A percentile compares a stretch with the other conserved stretches of the same genome.
These are phyloP conservation scores for Phytophthora citrophthora DNA, from an alignment of 352 stramenopile genomes.

Conservation along the genomic window DNA sequence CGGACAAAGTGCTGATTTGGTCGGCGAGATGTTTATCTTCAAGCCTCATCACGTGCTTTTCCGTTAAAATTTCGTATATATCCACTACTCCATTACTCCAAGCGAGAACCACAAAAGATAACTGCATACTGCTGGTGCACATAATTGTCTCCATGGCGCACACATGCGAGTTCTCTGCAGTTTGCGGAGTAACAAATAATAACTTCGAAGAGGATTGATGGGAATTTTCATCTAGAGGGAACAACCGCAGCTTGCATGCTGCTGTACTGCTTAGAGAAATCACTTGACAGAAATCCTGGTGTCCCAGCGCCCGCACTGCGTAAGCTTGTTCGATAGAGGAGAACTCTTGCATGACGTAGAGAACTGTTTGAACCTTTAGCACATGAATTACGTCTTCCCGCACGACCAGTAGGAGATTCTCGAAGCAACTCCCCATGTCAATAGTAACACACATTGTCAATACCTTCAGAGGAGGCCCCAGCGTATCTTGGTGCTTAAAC, in stretches of 20 bases:
- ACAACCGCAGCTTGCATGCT: conserved; percentile 28
- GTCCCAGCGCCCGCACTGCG: conserved; percentile 25
- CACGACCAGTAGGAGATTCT: conserved; percentile 61
- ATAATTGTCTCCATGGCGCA: conserved; percentile 29
- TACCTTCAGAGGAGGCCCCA: conserved; percentile 23
- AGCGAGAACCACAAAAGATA: conserved; percentile 44
- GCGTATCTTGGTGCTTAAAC: conserved; percentile 21
- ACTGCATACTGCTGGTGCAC: conserved; percentile 2
- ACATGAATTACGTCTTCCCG: conserved; percentile 65
- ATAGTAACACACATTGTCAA: conserved; percentile 53
- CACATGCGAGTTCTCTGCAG: conserved; percentile 7
- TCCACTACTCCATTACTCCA: conserved; percentile 64
- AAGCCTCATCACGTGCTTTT: conserved; percentile 41
- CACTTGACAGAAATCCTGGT: conserved; percentile 9
- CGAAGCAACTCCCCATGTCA: conserved; percentile 54
- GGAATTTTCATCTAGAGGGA: conserved; percentile 11
- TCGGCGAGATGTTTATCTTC: conserved; percentile 52
- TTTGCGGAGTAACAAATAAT: conserved; percentile 21
- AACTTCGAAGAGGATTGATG: conserved; percentile 1
- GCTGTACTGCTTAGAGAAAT: conserved; percentile 33
- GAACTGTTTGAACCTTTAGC: conserved; percentile 64
- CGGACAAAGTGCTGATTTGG: conserved; percentile 44
- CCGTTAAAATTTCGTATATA: conserved; percentile 32
- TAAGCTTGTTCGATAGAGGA: conserved; percentile 21
- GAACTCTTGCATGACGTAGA: conserved; percentile 42